phyloP scores from a whole-genome alignment of 371 early-diverging fungal genomes.

The Massospora cicadina region DNA sequence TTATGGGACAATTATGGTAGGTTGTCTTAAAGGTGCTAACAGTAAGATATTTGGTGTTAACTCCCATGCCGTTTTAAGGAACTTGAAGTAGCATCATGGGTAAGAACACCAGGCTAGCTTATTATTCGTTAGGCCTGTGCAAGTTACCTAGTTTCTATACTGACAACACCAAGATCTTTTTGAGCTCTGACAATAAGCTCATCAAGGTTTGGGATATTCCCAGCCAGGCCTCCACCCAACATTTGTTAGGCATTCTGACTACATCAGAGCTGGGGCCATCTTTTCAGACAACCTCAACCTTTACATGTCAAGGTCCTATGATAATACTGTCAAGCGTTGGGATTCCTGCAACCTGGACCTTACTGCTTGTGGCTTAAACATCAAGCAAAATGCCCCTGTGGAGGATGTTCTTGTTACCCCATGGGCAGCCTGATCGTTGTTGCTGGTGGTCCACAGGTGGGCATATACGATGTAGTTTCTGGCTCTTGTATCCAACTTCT shows the following conservation, averaged over 20 bases:
- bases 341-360: conserved; percentile 39
- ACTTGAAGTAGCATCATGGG: conserved; percentile 65
- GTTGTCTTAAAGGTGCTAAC: conserved; percentile 6
- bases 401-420: conserved; percentile 72
- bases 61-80: conserved; percentile 71
- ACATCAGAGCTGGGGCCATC: conserved; percentile 63
- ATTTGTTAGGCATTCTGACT: conserved; percentile 77
- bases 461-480: conserved; percentile 72
- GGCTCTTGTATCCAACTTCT: conserved; percentile 55
- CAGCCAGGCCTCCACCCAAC: conserved; percentile 45
- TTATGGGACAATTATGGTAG: conserved; percentile 58
- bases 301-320: conserved; percentile 79
- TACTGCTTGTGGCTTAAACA: conserved; percentile 47
- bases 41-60: conserved; percentile 38
- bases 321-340: conserved; percentile 82
- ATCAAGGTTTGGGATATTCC: conserved; percentile 88
- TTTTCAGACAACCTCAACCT: conserved; percentile 59
- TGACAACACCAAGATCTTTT: conserved; percentile 59
- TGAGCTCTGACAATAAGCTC: conserved; percentile 79
- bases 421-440: conserved; percentile 65
- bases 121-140: conserved; percentile 41
- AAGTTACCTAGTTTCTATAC: conserved; percentile 59
- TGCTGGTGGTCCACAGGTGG: conserved; percentile 56
- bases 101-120: conserved; percentile 19
- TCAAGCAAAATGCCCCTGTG: conserved; percentile 74